These are phyloP conservation scores for Pugionium cornutum DNA, from an alignment of 345 rosid genomes.

Conservation along the genomic window DNA sequence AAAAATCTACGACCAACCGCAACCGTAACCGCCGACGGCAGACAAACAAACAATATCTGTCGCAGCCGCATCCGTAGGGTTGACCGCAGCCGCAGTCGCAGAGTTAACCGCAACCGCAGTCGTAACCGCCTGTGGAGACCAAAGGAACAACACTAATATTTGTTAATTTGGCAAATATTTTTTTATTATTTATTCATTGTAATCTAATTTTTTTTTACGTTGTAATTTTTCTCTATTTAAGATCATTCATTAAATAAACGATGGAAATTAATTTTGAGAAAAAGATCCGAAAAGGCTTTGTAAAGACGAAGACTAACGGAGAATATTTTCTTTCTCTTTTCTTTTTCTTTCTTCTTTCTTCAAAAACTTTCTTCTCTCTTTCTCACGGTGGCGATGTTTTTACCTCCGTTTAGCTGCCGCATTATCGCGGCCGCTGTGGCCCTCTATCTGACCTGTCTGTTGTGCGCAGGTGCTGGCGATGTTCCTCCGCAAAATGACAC, in stretches of 20 bases:
- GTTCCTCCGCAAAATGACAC: constrained; percentile 15
- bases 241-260: background rate
- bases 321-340: constrained; percentile 26
- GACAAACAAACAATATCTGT: no score
- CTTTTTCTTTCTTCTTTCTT: background rate
- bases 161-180: background rate
- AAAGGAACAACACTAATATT: no score
- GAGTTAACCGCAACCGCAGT: no score
- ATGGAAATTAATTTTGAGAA: constrained; percentile 16
- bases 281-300: background rate
- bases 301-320: constrained; percentile 24
- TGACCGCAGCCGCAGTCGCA: no score
- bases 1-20: no score
- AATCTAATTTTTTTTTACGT: background rate
- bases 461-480: constrained; percentile 24
- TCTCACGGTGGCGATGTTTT: constrained; percentile 34
- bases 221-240: constrained; percentile 23
- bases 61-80: no score
- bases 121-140: no score
- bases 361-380: background rate
- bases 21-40: no score
- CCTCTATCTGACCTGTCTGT: constrained; percentile 20
- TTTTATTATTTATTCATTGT: background rate
- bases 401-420: constrained; percentile 36
- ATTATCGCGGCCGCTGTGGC: constrained; percentile 25